A percentile compares a stretch with the other conserved stretches of the same genome.
These are phyloP conservation scores for Aspergillus novofumigatus DNA, from an alignment of 2,329 filamentous ascomycete species.

Conservation along the genomic window DNA sequence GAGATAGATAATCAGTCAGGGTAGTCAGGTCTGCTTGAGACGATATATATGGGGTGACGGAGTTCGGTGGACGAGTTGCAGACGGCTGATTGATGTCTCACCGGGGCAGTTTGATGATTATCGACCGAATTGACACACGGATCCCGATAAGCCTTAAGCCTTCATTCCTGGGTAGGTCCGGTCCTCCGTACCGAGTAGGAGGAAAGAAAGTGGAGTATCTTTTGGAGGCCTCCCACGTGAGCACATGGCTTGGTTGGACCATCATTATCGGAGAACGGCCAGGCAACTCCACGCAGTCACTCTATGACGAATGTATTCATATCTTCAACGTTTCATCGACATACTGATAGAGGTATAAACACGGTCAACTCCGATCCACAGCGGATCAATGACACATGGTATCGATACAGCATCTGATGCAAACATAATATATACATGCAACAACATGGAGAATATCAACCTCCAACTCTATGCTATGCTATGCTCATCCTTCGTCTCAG, in stretches of 20 bases:
- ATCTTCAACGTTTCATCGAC: neutral
- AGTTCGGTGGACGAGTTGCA: no score
- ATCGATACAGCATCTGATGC: neutral
- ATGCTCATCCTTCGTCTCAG: no score
- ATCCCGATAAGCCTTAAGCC: neutral
- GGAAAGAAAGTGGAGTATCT: neutral
- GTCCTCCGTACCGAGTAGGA: neutral
- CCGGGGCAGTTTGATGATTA: neutral
- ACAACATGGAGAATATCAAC: neutral
- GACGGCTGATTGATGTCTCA: no score
- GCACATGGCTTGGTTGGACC: neutral
- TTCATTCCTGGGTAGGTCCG: no score
- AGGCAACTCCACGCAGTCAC: no score
- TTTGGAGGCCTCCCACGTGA: neutral
- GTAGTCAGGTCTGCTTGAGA: neutral
- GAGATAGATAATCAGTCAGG: neutral
- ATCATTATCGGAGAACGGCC: no score
- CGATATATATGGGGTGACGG: neutral
- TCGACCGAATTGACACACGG: neutral
- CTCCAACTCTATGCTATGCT: neutral
- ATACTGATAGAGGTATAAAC: neutral
- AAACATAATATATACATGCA: slow-evolving; percentile 1
- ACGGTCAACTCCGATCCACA: neutral
- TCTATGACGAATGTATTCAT: neutral
- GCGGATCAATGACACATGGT: neutral